A percentile compares a stretch with the other conserved stretches of the same genome.
These are phyloP conservation scores for Phytophthora hybrid DNA, from an alignment of 352 stramenopile genomes.

Conservation along the genomic window DNA sequence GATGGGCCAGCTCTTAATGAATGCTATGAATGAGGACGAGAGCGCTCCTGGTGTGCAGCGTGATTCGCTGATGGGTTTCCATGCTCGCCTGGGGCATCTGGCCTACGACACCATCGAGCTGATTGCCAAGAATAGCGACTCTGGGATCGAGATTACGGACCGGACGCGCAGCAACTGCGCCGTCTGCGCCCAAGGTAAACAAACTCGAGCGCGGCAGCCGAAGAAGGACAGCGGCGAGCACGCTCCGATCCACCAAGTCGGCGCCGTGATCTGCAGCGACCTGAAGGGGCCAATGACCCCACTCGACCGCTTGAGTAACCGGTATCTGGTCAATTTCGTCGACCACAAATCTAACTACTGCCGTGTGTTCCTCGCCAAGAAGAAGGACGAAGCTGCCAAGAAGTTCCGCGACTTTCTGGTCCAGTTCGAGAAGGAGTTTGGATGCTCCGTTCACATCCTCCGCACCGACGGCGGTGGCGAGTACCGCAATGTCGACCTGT, in stretches of 20 bases:
- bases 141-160: neutral
- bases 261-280: neutral
- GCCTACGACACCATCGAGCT: neutral
- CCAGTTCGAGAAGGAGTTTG: neutral
- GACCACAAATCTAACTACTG: neutral
- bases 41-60: neutral
- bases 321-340: neutral
- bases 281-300: constrained; percentile 4
- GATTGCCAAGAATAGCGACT: neutral
- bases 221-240: neutral
- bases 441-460: neutral
- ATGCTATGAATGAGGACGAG: neutral
- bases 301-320: neutral
- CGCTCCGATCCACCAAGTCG: neutral
- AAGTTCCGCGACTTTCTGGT: neutral
- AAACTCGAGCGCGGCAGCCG: neutral
- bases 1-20: neutral
- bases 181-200: neutral
- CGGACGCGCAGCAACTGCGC: neutral
- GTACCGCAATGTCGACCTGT: neutral
- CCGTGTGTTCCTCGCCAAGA: neutral
- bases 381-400: neutral
- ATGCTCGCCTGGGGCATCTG: neutral
- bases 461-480: constrained; percentile 1
- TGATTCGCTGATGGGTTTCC: neutral